A percentile compares a stretch with the other conserved stretches of the same genome.
Evolutionary conservation across 129 eudicot species (phyloP).

Genomic region (Escallonia herrerae): DNA sequence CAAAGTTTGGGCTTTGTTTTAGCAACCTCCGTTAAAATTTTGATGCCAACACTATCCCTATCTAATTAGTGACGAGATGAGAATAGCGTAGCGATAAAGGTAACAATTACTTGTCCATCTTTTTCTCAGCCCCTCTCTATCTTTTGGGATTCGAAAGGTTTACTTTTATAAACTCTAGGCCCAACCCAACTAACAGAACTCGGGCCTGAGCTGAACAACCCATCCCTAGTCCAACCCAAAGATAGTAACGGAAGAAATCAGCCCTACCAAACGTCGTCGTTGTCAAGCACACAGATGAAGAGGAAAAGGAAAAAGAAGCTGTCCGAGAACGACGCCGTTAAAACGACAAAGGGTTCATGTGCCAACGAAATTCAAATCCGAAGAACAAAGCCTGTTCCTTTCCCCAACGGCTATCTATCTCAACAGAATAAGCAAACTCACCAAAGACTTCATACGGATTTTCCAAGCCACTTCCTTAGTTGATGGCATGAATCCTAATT

Average conservation of each 20-base stretch:
- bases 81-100: too few species aligned
- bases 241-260: too few species aligned
- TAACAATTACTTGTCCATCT: too few species aligned
- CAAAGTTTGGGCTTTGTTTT: too few species aligned
- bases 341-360: slow-evolving; percentile 6
- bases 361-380: slow-evolving; percentile 7
- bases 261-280: neutral
- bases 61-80: too few species aligned
- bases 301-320: neutral
- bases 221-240: too few species aligned
- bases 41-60: too few species aligned
- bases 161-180: neutral
- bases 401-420: slow-evolving; percentile 20
- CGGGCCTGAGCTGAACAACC: neutral
- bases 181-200: neutral
- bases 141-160: neutral
- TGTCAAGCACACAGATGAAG: neutral
- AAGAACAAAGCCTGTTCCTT: neutral
- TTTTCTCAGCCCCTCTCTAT: neutral
- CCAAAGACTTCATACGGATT: neutral
- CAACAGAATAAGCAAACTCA: neutral
- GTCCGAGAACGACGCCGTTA: slow-evolving; percentile 7
- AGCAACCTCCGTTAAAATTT: too few species aligned
- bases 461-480: neutral
- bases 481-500: too few species aligned